Percentiles rank a stretch among this genome's conserved stretches.
phyloP scores from a whole-genome alignment of 768 basidiomycete genomes.

The Boletales sp. region DNA sequence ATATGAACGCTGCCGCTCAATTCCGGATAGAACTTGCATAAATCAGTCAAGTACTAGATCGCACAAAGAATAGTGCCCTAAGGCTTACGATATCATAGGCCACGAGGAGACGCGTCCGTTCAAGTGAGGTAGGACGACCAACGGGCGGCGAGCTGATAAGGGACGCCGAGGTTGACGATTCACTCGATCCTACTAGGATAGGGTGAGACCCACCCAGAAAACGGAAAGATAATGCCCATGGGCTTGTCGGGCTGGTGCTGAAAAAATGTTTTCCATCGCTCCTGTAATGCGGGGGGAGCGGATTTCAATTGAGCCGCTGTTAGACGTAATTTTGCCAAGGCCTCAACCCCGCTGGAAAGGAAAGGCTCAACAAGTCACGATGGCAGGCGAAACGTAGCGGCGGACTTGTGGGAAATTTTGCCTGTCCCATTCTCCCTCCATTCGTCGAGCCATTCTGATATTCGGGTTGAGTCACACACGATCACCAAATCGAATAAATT shows the following conservation, averaged over 20 bases:
- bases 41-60: background rate
- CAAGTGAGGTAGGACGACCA: too few relatives aligned
- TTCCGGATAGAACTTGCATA: constrained; percentile 37
- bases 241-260: constrained; percentile 18
- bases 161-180: too few relatives aligned
- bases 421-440: constrained; percentile 39
- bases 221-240: constrained; percentile 33
- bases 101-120: too few relatives aligned
- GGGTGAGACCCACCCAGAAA: constrained; percentile 34
- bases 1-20: constrained; percentile 48
- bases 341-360: constrained; percentile 15
- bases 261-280: constrained; percentile 20
- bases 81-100: too few relatives aligned
- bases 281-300: constrained; percentile 17
- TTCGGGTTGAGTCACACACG: background rate
- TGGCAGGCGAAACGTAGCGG: background rate
- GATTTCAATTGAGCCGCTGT: constrained; percentile 15
- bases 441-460: constrained; percentile 27
- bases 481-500: constrained; percentile 13
- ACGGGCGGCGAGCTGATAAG: too few relatives aligned
- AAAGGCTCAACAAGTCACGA: background rate
- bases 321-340: constrained; percentile 23
- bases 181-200: too few relatives aligned
- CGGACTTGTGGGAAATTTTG: constrained; percentile 52
- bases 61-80: too few relatives aligned